phyloP scores from a whole-genome alignment of 495 filamentous ascomycete species.

The Oidiodendron maius region DNA sequence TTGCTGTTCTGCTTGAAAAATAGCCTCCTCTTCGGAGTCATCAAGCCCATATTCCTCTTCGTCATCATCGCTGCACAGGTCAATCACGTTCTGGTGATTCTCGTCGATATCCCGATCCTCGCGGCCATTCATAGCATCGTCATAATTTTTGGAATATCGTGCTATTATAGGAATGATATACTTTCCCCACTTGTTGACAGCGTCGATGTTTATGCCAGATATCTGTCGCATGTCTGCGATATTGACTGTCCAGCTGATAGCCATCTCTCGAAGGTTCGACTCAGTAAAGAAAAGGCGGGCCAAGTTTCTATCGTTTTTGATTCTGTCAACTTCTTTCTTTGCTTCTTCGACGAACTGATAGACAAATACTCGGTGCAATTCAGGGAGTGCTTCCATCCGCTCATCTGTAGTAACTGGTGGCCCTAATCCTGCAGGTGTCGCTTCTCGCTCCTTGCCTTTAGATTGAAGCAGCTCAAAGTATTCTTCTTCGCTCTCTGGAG shows the following conservation, averaged over 20 bases:
- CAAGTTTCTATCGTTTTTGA: conserved; percentile 57
- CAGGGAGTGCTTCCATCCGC: conserved; percentile 52
- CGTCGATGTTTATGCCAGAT: conserved; percentile 61
- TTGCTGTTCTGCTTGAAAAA: neutral
- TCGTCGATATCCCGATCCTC: conserved; percentile 26
- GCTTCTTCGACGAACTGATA: conserved; percentile 69
- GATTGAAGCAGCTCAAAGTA: conserved; percentile 54
- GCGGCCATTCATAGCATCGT: conserved; percentile 40
- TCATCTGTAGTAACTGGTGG: conserved; percentile 69
- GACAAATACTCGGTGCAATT: conserved; percentile 43
- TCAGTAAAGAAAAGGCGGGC: conserved; percentile 72
- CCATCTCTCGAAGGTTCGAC: conserved; percentile 75
- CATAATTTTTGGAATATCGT: conserved; percentile 49
- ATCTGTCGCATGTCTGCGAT: conserved; percentile 58
- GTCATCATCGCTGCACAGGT: conserved; percentile 57
- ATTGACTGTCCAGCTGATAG: conserved; percentile 60
- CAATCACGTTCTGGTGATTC: conserved; percentile 61
- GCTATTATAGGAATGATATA: conserved; percentile 60
- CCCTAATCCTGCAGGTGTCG: conserved; percentile 37
- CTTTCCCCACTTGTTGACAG: conserved; percentile 62
- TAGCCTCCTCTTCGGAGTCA: neutral
- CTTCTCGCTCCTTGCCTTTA: neutral
- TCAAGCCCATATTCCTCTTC: conserved; percentile 29
- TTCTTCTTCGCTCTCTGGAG: conserved; percentile 32
- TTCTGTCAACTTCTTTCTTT: conserved; percentile 54